These are phyloP conservation scores for Tetrahymena elliotti DNA, from an alignment of 73 alveolate genomes.

Conservation along the genomic window DNA sequence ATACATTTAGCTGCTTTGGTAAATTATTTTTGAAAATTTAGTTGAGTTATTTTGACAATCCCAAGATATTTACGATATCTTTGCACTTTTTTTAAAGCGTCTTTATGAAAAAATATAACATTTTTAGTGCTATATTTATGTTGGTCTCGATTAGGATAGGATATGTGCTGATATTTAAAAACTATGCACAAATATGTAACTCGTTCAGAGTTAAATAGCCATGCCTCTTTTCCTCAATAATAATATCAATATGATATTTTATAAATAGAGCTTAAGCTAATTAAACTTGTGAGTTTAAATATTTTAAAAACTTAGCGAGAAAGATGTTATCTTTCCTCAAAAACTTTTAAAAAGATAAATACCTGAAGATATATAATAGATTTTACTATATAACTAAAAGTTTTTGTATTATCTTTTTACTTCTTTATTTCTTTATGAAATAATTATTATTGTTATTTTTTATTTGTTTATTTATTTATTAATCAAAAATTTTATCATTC, in stretches of 20 bases:
- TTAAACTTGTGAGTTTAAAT: neutral
- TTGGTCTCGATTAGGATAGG: neutral
- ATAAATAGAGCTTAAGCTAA: neutral
- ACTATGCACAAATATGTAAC: neutral
- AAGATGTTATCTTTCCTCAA: neutral
- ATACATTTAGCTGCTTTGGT: neutral
- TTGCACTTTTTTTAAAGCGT: neutral
- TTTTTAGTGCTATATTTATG: neutral
- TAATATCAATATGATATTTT: neutral
- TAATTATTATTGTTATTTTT: too few relatives aligned
- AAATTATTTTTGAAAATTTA: neutral
- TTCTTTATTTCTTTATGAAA: neutral
- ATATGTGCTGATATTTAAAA: neutral
- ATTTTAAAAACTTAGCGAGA: neutral
- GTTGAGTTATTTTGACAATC: neutral
- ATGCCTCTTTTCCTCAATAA: constrained; percentile 1
- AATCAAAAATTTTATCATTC: neutral
- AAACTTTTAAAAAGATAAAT: neutral
- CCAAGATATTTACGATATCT: neutral
- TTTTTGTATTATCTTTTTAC: neutral
- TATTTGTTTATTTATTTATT: too few relatives aligned
- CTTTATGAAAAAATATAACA: neutral
- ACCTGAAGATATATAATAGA: neutral
- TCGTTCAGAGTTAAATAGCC: neutral
- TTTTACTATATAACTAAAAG: too few relatives aligned